Evolutionary conservation across 2,329 filamentous ascomycete species (phyloP), one percentile per base, ranked within the genome.

Genomic region (Trichoderma semiorbis): DNA sequence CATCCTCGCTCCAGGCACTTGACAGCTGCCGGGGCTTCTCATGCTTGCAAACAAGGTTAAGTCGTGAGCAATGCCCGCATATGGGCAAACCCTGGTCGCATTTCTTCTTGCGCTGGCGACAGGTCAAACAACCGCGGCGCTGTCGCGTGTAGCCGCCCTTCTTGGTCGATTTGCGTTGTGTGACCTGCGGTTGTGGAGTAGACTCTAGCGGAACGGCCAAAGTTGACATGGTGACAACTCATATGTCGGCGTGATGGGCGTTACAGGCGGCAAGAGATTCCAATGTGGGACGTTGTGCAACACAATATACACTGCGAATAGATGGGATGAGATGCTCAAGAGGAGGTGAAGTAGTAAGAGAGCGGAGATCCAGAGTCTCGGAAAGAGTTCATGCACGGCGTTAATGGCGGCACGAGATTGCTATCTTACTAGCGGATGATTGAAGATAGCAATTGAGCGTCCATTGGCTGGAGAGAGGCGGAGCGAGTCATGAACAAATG

Each of bases 51-150:
- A 67, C 64, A 32, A 67, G 64, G 32, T 67, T 67, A 18, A 67
- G 64, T 28, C 64, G 64, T 16, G 64, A 67, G 47, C 64, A 67
- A 30, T 67, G 64, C 2, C 64, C 64, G 34, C 64, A 67, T 36
- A 67, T 57, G 5, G 64, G 64, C 18, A 57, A 26, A 24, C 30
- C 64, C 50, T 67, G 64, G 50, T 67, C 64, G 50, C 64, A 67
- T 28, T 67, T 67, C 64, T 67, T 67, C 50, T 67, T 67, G 64
- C 64, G 64, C 32, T 67, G 64, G 11, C 64, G 64, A 28, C 64
- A 67, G 32, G 64, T 67, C 28, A 67, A 39, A 18, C 64, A 67
- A 2, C 64, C 64, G 47, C 64, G 64, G 32, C 64, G 64, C 26
- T 67, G 64, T 39, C 64, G 64, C 64, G 64, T 67, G 64, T 67